Evolutionary conservation across 202 grass and related monocot species (phyloP).

Genomic region (Eragrostis tef): DNA sequence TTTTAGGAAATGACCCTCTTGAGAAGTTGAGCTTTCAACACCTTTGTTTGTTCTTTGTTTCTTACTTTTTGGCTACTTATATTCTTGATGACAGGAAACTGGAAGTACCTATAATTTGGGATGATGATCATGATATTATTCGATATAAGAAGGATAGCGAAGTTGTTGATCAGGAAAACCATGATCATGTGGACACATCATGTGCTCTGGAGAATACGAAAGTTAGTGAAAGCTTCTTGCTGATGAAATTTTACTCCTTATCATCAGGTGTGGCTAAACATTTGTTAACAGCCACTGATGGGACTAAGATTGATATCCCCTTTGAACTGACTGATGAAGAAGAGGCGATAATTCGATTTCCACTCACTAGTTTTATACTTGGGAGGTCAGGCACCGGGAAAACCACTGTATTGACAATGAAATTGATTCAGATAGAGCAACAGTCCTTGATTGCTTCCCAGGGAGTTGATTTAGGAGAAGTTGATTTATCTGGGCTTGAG

Average conservation of each 20-base stretch:
- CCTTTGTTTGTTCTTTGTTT: neutral
- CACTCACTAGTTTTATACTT: slow-evolving; percentile 77
- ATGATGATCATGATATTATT: slow-evolving; percentile 50
- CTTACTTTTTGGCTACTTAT: slow-evolving; percentile 5
- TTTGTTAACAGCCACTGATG: slow-evolving; percentile 81
- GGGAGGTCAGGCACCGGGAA: slow-evolving; percentile 90
- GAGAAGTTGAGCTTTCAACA: neutral
- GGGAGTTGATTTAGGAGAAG: slow-evolving; percentile 39
- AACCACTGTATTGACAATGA: slow-evolving; percentile 82
- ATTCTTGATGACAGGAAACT: slow-evolving; percentile 51
- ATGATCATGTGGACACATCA: slow-evolving; percentile 41
- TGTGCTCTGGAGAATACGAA: slow-evolving; percentile 68
- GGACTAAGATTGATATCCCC: slow-evolving; percentile 71
- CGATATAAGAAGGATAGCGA: slow-evolving; percentile 56
- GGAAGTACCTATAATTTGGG: slow-evolving; percentile 75
- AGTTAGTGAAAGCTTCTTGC: slow-evolving; percentile 81
- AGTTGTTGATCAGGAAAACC: slow-evolving; percentile 45
- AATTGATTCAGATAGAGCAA: slow-evolving; percentile 77
- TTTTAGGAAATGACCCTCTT: neutral
- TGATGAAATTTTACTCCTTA: slow-evolving; percentile 92
- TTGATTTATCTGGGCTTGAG: slow-evolving; percentile 23
- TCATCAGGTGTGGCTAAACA: slow-evolving; percentile 74
- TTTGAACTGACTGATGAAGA: slow-evolving; percentile 91
- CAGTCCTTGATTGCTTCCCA: slow-evolving; percentile 66
- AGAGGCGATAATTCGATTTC: slow-evolving; percentile 71